A percentile compares a stretch with the other conserved stretches of the same genome.
These are phyloP conservation scores for Clarireedia homoeocarpa DNA, from an alignment of 2,329 filamentous ascomycete species.

Conservation along the genomic window DNA sequence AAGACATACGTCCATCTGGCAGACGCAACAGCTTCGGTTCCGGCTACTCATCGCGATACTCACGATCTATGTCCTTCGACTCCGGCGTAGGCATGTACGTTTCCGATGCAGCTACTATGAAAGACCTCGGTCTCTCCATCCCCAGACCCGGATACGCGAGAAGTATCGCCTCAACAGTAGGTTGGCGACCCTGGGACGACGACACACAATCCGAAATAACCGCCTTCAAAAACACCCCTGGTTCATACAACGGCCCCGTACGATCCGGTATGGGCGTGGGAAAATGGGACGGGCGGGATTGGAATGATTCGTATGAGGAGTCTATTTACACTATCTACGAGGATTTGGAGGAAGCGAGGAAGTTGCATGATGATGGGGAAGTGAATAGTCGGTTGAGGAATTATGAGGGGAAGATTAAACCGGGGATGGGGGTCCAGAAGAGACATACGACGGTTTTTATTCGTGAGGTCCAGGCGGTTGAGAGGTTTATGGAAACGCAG, in stretches of 20 bases:
- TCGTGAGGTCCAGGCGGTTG: neutral
- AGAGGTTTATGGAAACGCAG: neutral
- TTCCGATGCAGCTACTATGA: neutral
- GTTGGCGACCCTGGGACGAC: neutral
- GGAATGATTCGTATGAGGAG: neutral
- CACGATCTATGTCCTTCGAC: neutral
- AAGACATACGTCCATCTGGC: neutral
- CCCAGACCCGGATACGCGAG: neutral
- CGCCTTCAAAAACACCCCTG: neutral
- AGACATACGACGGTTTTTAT: neutral
- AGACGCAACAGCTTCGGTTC: neutral
- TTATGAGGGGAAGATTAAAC: too few species aligned
- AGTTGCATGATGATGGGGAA: neutral
- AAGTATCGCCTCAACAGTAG: neutral
- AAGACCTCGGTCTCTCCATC: neutral
- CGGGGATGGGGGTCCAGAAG: neutral
- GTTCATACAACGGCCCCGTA: neutral
- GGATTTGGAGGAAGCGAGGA: neutral
- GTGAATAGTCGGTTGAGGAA: neutral
- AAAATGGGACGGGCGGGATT: neutral
- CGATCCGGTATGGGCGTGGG: neutral
- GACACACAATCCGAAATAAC: neutral
- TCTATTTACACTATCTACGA: neutral
- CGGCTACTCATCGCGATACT: slow-evolving; percentile 1
- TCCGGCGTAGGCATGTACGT: neutral